Evolutionary conservation across 2,329 filamentous ascomycete species (phyloP), one percentile per base, ranked within the genome.

Genomic region (Helminthosporium solani): DNA sequence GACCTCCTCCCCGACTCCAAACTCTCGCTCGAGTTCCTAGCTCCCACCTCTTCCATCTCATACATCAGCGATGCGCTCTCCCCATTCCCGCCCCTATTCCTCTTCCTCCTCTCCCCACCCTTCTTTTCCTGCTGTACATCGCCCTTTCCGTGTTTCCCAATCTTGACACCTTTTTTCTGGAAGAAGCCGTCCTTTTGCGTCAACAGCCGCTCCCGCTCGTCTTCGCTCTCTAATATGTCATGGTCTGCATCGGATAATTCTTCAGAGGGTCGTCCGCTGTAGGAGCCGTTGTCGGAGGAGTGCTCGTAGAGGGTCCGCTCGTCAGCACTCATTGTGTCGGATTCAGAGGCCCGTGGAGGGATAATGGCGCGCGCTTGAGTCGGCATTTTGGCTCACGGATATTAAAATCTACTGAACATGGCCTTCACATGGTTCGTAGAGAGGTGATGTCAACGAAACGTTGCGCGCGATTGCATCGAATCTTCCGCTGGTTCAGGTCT

Each of bases 1-100:
- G 72, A 74, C 41, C 64, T 58, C 27, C 70, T 60, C 20, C 64
- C 67, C 7, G 35, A 38, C 2, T 16, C 21, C 14, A 68, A 44
- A 30, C 57, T 64, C n/a, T 57, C 50, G 37, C 53, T 84, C 73
- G 75, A 87, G 50, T 79, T 14, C 28, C 28, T 12, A 6, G 28
- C 83, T 61, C 87, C 79, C 2, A 78, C 81, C 64, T 90, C 86
- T 70, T 96, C 91, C 86, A 92, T 89, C 72, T 94, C 88, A 67
- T 89, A 91, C 85, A 95, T 88, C 61, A 95, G 75, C 16, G 2
- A 9, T 67, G 85, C 82, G 30, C 86, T 85, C 55, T 88, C 87
- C 44, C 84, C 84, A 49, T 83, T 69, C 20, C 53, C 47, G 16
- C 54, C 54, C 45, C 74, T 74, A 78, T 77, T 71, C 49, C 64